Evolutionary conservation across 352 stramenopile genomes (phyloP), one percentile per base, ranked within the genome.

Genomic region (Pythium pyrilobum): DNA sequence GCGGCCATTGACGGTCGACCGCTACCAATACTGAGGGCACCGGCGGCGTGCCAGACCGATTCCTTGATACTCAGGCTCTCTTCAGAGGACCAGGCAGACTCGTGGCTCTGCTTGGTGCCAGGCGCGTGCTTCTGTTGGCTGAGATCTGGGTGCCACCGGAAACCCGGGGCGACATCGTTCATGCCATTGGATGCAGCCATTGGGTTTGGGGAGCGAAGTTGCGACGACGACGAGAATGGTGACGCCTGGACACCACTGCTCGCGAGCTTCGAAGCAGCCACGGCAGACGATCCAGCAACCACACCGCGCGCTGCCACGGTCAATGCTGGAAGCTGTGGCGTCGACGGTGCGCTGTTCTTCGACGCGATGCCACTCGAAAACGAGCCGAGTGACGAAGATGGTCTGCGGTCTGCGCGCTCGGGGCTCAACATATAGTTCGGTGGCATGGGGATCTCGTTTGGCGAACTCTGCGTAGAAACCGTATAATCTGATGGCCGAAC

Each of bases 41-140:
- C 54, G 0, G 55, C 52, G 7, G 54, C 40, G 33, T 69, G 62
- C 52, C 64, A 75, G 11, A 75, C 52, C 12, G 62, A 75, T 37
- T 69, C 62, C 28, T 75, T 75, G 28, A 71, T 65, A 16, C 57
- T 52, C 18, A 66, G n/a, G 29, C 56, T 63, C 5, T 60, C 66
- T 3, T 67, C 62, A 0, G 56, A 64, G 5, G 58, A 59, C 20
- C 27, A 55, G 12, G 46, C 31, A 11, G 46, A 53, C 20, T 61
- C 38, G 3, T 50, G 42, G 31, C 53, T 61, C 44, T 39, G 28
- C 23, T 61, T 53, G 2, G 37, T 48, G 23, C 27, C 28, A 9
- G 52, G 52, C 13, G 33, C 18, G 4, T 56, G 25, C 5, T 53
- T 23, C 31, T 66, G 56, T 37, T 52, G 41, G 21, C 47, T 57